Evolutionary conservation across 2,329 filamentous ascomycete genomes (phyloP), one percentile per base, ranked within the genome.

Genomic region (Myriangium duriaei): DNA sequence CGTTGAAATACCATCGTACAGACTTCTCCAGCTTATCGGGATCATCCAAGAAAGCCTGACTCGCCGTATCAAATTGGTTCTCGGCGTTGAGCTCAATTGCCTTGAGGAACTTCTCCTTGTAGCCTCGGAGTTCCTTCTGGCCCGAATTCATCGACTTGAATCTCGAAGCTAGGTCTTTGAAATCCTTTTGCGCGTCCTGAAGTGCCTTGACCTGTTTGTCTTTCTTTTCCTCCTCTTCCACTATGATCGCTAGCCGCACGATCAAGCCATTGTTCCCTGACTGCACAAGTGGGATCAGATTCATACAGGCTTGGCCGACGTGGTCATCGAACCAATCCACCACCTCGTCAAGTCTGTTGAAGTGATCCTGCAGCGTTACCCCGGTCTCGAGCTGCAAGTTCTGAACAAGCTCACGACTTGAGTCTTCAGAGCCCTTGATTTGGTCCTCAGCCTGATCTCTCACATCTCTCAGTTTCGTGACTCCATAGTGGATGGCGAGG

Each of bases 301-400:
- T 94, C 60, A 93, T 74, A 45, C 87, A 92, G 32, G 93, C 76
- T 14, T 81, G 73, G 5, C 84, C 87, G 42, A 98, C 74, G 60
- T 96, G 87, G 56, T 93, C 86, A 61, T 98, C 88, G 54, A 98
- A 98, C 79, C 82, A 86, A 48, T 86, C 83, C 45, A 98, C 79
- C 13, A 86, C 80, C 39, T 83, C 79, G 60, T 96, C 87, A 40
- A 98, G 63, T 13, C 81, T 73, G 40, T 79, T 70, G 58, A 98
- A 98, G 61, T 92, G 88, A 57, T 95, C 86, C 52, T 86, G 77
- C 35, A 98, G 63, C 2, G 88, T 96, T 34, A 74, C 74, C 7
- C 62, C 64, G 15, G 49, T 54, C 57, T 87, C 79, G 42, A 91
- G 68, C 48, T 55, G 52, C 31, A 69, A 51, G 44, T 69, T 69